Base-by-base conservation (phyloP, 805 yeast species). In the Debaryomyces prosopidis region DNA sequence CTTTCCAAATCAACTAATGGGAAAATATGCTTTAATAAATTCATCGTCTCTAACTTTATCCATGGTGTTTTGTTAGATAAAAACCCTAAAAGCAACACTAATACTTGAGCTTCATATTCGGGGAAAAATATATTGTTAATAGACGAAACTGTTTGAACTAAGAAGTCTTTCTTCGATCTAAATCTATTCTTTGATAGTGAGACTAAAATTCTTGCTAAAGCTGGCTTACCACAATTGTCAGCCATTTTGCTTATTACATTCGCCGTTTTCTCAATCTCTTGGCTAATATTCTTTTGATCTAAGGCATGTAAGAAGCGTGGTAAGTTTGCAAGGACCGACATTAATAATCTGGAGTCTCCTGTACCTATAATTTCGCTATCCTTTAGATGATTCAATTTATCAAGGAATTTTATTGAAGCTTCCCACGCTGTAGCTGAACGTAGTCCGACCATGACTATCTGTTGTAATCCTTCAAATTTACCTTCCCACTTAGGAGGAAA, bases 401-500 rank as follows among this genome's bases (percentile, higher is more conserved):
- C 92, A 45, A 94, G 64, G 34, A 92, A 77, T 47, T 79, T 79
- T 55, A 89, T 69, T 1, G 96, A 79, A 10, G 87, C 82, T 8
- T 88, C 95, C 70, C 84, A 87, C 0, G 97, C 80, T 41, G 82
- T 80, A 1, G 90, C 72, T 0, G 97, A 90, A 43, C 96, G 69
- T 45, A 95, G 68, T 0, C 99, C 99, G 38, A 82, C 80, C 77
- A 89, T 71, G 0, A 91, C 81, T 15, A 86, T 75, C 37, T 79
- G 84, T 56, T 90, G 96, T 5, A 94, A 69, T 0, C 98, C 98
- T 57, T 85, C 92, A 63, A 90, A 94, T 45, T 83, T 79, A 1
- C 97, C 96, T 59, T 91, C 96, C 99, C 98, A 94, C 46, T 87
- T 85, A 0, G 94, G 83, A 0, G 99, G 99, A 60, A 91, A 94